These are phyloP conservation scores for Tolypocladium amazonense DNA, from an alignment of 2,329 filamentous ascomycete genomes.

Conservation along the genomic window DNA sequence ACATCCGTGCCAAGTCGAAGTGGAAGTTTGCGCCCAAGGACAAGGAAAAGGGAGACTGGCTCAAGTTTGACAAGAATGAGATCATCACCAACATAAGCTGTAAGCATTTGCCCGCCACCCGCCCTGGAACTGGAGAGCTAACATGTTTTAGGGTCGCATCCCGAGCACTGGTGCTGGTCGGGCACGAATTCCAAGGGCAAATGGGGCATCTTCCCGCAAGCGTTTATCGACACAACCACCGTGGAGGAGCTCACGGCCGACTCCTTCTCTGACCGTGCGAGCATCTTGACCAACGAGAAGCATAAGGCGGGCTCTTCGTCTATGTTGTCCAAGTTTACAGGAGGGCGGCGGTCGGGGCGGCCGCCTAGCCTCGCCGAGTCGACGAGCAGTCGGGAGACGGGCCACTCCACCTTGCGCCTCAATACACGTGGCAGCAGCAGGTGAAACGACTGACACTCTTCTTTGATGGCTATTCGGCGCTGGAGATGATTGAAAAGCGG, in stretches of 20 bases:
- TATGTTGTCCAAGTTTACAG: conserved; percentile 24
- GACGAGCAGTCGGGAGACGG: conserved; percentile 18
- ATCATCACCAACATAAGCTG: conserved; percentile 53
- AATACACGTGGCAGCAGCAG: not conserved
- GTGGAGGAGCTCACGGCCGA: conserved; percentile 24
- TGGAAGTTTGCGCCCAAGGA: conserved; percentile 43
- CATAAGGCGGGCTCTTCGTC: conserved; percentile 18
- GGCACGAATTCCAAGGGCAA: conserved; percentile 41
- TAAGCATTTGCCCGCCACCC: conserved; percentile 19
- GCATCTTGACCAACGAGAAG: conserved; percentile 22
- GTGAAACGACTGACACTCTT: not conserved
- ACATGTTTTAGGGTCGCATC: conserved; percentile 25
- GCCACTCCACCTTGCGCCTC: not conserved
- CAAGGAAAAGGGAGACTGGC: conserved; percentile 35
- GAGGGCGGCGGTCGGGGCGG: conserved; percentile 17
- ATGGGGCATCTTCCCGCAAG: conserved; percentile 41
- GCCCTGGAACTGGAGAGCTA: not conserved
- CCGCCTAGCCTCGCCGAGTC: conserved; percentile 22
- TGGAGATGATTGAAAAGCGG: not conserved
- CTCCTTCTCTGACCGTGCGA: conserved; percentile 16
- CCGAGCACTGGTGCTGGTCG: conserved; percentile 46
- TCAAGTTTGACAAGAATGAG: conserved; percentile 57
- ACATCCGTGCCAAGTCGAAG: conserved; percentile 35
- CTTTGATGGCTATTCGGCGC: not conserved
- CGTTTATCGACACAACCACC: conserved; percentile 34